A percentile compares a stretch with the other conserved stretches of the same genome.
phyloP scores from a whole-genome alignment of 2,329 filamentous ascomycete genomes.

The Sarocladiaceae sp. region DNA sequence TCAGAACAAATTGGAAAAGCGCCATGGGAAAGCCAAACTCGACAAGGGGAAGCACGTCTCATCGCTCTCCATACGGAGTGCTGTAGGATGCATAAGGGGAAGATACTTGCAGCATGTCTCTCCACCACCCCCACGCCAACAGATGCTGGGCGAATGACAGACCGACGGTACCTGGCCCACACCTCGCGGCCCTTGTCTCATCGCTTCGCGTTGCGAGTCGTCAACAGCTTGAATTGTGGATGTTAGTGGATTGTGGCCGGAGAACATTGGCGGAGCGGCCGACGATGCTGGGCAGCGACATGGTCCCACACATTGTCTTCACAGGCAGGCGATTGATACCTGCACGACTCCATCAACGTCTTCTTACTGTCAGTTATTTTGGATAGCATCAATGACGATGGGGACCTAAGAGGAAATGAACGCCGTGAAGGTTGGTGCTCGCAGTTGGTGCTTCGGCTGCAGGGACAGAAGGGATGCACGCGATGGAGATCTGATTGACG shows the following conservation, averaged over 20 bases:
- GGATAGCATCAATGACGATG: slow-evolving; percentile 4
- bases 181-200: too few species aligned
- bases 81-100: neutral
- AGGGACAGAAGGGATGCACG: too few species aligned
- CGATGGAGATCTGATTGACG: too few species aligned
- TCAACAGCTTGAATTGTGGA: too few species aligned
- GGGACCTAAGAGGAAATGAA: neutral
- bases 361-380: neutral
- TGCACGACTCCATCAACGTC: too few species aligned
- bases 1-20: too few species aligned
- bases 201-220: too few species aligned
- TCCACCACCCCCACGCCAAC: neutral
- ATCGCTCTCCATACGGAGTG: too few species aligned
- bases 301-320: neutral
- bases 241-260: too few species aligned
- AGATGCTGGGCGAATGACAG: slow-evolving; percentile 4
- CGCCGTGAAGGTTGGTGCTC: too few species aligned
- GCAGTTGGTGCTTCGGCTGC: neutral
- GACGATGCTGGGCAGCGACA: neutral
- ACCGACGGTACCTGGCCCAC: slow-evolving; percentile 5
- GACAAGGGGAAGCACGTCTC: too few species aligned
- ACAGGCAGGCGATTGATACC: neutral
- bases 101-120: neutral
- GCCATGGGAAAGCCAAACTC: too few species aligned
- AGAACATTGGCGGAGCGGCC: neutral